These are phyloP conservation scores for Flaveria trinervia DNA, from an alignment of 129 eudicot genomes.

Conservation along the genomic window DNA sequence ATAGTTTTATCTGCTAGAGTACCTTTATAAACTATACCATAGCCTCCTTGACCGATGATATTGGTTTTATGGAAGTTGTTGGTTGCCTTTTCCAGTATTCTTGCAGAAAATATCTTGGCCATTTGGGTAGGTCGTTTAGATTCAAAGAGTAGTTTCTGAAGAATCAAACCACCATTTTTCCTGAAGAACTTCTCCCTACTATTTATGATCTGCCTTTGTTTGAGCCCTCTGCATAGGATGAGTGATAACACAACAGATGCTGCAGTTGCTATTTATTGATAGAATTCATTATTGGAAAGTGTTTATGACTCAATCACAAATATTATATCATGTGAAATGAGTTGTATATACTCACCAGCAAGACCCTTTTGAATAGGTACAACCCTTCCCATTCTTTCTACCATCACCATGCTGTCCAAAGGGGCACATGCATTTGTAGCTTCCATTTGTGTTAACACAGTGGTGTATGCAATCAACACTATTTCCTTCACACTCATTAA, in stretches of 20 bases:
- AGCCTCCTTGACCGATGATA: constrained; percentile 11
- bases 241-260: constrained; percentile 9
- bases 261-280: constrained; percentile 4
- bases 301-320: background rate
- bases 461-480: background rate
- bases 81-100: constrained; percentile 14
- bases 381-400: constrained; percentile 14
- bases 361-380: constrained; percentile 2
- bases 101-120: constrained; percentile 20
- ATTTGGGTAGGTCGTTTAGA: background rate
- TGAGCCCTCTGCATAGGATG: constrained; percentile 18
- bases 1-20: background rate
- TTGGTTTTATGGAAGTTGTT: constrained; percentile 3
- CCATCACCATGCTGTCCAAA: constrained; percentile 25
- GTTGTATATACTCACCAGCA: background rate
- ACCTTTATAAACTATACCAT: background rate
- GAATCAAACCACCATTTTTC: constrained; percentile 30
- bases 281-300: background rate
- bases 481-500: constrained; percentile 21
- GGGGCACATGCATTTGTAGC: constrained; percentile 17
- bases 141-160: constrained; percentile 33
- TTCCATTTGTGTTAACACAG: constrained; percentile 6
- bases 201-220: constrained; percentile 28
- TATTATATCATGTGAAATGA: background rate
- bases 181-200: constrained; percentile 27